Evolutionary conservation across 1,284 basidiomycete genomes (phyloP).

Genomic region (Cystobasidium slooffiae): DNA sequence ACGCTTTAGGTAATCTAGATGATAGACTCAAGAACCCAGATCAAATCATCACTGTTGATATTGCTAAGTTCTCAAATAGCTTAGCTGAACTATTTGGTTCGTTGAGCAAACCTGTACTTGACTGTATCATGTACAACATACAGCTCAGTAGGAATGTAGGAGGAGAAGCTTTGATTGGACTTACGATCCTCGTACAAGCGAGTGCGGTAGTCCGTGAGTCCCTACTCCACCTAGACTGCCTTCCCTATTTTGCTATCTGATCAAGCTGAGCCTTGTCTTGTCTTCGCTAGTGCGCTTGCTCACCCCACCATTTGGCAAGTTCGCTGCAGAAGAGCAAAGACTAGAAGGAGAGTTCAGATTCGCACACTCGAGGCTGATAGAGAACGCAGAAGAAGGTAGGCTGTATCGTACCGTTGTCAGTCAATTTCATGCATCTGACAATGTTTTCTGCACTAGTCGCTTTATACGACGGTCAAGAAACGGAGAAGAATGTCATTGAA

Average conservation of each 20-base stretch:
- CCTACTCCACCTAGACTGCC: neutral
- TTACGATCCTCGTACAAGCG: conserved; percentile 82
- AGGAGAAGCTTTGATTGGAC: conserved; percentile 83
- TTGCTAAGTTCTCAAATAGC: conserved; percentile 87
- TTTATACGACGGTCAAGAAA: conserved; percentile 86
- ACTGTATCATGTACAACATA: conserved; percentile 89
- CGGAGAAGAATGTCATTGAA: conserved; percentile 91
- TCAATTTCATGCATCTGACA: neutral
- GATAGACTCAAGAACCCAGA: conserved; percentile 97
- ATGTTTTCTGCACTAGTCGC: conserved; percentile 63
- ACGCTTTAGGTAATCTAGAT: conserved; percentile 73
- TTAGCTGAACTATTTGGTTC: conserved; percentile 92
- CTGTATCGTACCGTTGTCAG: neutral
- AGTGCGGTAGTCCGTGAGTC: conserved; percentile 76
- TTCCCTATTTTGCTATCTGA: neutral
- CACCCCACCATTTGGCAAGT: conserved; percentile 92
- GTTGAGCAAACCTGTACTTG: conserved; percentile 87
- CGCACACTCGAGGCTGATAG: conserved; percentile 88
- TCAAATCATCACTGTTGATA: conserved; percentile 96
- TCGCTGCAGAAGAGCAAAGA: conserved; percentile 75
- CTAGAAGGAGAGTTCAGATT: conserved; percentile 88
- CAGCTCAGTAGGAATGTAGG: conserved; percentile 93
- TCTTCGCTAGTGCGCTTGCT: conserved; percentile 70
- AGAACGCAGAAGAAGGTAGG: conserved; percentile 80
- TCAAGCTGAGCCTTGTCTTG: neutral